Base-by-base conservation (phyloP, 495 filamentous ascomycete species). In the Platismatia glauca region DNA sequence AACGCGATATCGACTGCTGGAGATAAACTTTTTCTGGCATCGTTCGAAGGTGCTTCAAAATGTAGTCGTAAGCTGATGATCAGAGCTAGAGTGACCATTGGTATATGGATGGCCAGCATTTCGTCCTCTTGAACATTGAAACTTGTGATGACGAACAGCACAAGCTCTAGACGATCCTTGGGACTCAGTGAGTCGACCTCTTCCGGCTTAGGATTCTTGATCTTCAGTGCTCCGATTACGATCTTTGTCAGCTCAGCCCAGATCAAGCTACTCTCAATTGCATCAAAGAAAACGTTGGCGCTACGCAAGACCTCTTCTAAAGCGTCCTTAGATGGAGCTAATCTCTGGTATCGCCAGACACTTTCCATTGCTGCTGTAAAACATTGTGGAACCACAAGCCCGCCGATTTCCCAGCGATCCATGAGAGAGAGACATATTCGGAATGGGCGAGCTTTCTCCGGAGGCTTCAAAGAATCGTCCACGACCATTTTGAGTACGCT, bases 51-150 rank as follows among this genome's bases (percentile, higher is more conserved):
- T 31, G 38, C 34, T 33, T 35, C 43, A 44, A 62, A 31, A 39
- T 31, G 13, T 33, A 43, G 64, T 16, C 68, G 60, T n/a, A 86
- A 68, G 71, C 81, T 86, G n/a, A 83, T 76, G 15, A 96, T 74
- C 15, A 89, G 74, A 13, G 86, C 81, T 18, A 96, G 70, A 20
- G 82, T 82, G 59, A 89, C 76, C 22, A 94, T 72, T 55, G 94
- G 94, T 38, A 90, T 86, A 74, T 99, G 94, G 5, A 88, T 74
- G 35, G 87, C 77, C 39, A 95, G 71, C 94, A 99, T 97, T 70
- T 99, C 94, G 71, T 97, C 93, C 72, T 97, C 94, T 57, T 86
- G 84, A 39, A 97, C 81, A 74, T 97, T 97, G 80, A 97, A 99
- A 62, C 90, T 84, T 6, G 82, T 76, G 63, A 97, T 76, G 46